Evolutionary conservation across 2,329 filamentous ascomycete genomes (phyloP).

Genomic region (Kalmusia sp.): DNA sequence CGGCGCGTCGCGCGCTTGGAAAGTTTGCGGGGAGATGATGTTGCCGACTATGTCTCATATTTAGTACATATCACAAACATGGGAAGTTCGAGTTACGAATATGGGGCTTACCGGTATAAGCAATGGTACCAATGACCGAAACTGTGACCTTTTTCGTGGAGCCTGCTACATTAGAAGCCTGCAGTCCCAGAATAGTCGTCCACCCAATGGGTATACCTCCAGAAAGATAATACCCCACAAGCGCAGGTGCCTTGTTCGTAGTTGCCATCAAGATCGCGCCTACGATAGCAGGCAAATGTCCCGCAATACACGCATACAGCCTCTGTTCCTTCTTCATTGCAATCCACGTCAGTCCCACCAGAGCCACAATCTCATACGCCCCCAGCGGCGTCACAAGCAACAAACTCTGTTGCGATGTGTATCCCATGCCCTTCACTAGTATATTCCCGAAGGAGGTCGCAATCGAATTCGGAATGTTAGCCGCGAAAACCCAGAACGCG

Average conservation of each 20-base stretch:
- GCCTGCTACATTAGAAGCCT: slow-evolving; percentile 40
- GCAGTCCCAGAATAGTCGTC: slow-evolving; percentile 48
- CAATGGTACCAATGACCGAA: slow-evolving; percentile 41
- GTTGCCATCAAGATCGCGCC: slow-evolving; percentile 50
- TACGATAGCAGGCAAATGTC: slow-evolving; percentile 46
- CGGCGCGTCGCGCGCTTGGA: slow-evolving; percentile 40
- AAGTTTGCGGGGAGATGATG: slow-evolving; percentile 53
- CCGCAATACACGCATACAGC: slow-evolving; percentile 45
- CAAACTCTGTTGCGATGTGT: slow-evolving; percentile 39
- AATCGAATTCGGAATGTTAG: slow-evolving; percentile 48
- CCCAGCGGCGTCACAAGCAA: slow-evolving; percentile 49
- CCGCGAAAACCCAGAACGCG: slow-evolving; percentile 46
- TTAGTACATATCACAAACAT: too few relatives aligned
- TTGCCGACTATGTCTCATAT: slow-evolving; percentile 40
- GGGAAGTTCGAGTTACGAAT: too few relatives aligned
- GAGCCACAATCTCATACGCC: slow-evolving; percentile 47
- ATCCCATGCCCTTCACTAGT: slow-evolving; percentile 49
- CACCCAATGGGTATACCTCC: slow-evolving; percentile 49
- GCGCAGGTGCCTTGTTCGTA: slow-evolving; percentile 43
- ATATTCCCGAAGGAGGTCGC: slow-evolving; percentile 49
- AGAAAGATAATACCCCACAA: slow-evolving; percentile 48
- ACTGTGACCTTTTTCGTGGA: slow-evolving; percentile 48
- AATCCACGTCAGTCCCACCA: slow-evolving; percentile 47
- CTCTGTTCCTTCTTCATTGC: slow-evolving; percentile 46
- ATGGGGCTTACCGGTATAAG: slow-evolving; percentile 30